Evolutionary conservation across 805 yeast genomes (phyloP).

Genomic region (Candida succiphila): DNA sequence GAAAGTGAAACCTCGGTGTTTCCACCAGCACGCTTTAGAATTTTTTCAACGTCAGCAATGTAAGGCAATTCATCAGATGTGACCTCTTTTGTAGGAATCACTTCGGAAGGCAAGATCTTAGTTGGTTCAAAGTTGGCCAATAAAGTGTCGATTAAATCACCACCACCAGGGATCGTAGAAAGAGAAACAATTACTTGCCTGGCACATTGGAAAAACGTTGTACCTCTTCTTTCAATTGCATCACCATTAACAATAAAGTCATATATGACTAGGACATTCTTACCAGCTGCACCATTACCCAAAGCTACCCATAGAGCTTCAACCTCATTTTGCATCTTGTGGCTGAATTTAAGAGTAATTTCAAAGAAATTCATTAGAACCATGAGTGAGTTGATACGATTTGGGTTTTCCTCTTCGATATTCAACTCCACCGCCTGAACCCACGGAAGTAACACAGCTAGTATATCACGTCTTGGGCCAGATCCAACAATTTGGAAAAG

Average conservation of each 20-base stretch:
- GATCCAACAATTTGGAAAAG: conserved; percentile 51
- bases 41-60: conserved; percentile 57
- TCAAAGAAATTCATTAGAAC: conserved; percentile 74
- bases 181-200: conserved; percentile 76
- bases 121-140: conserved; percentile 71
- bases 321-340: conserved; percentile 71
- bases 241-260: conserved; percentile 60
- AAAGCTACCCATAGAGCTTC: conserved; percentile 94
- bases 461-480: conserved; percentile 62
- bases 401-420: conserved; percentile 17
- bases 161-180: conserved; percentile 40
- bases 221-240: conserved; percentile 60
- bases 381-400: conserved; percentile 43
- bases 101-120: conserved; percentile 64
- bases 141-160: conserved; percentile 51
- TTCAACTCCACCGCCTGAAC: conserved; percentile 71
- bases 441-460: conserved; percentile 86
- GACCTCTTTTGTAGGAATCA: conserved; percentile 4
- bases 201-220: conserved; percentile 66
- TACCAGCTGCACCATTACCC: conserved; percentile 60
- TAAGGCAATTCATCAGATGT: conserved; percentile 42
- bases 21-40: conserved; percentile 33
- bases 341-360: conserved; percentile 70
- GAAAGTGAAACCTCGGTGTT: conserved; percentile 70
- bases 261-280: conserved; percentile 63